These are phyloP conservation scores for Caryopteris hybrid DNA, from an alignment of 305 asterid genomes.

Conservation along the genomic window DNA sequence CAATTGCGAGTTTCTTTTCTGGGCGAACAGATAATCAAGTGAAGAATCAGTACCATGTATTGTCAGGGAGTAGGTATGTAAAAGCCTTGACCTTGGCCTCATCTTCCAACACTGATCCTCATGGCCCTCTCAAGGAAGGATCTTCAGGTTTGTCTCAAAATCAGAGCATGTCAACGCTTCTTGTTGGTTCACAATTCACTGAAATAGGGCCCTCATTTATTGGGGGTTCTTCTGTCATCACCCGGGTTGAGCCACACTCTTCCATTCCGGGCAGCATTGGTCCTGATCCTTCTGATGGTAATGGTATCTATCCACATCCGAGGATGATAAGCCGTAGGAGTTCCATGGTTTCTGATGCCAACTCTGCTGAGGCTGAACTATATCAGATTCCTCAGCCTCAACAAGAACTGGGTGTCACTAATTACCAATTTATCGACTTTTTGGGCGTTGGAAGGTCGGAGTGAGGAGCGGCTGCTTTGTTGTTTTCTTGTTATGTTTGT, in stretches of 20 bases:
- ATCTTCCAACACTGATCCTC: neutral
- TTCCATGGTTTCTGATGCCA: conserved; percentile 14
- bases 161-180: neutral
- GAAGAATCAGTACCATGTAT: conserved; percentile 41
- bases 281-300: neutral
- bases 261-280: conserved; percentile 6
- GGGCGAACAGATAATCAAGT: conserved; percentile 44
- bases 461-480: neutral
- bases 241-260: neutral
- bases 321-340: neutral
- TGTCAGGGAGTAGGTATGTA: conserved; percentile 15
- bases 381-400: conserved; percentile 9
- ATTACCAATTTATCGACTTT: conserved; percentile 29
- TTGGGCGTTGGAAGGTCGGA: conserved; percentile 24
- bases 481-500: neutral
- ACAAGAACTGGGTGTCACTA: neutral
- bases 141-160: neutral
- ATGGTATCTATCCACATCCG: neutral
- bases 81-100: conserved; percentile 1
- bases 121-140: conserved; percentile 7
- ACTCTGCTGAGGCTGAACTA: neutral
- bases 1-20: conserved; percentile 21
- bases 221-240: conserved; percentile 17
- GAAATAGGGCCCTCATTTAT: neutral
- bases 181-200: conserved; percentile 12